These are phyloP conservation scores for Tetrahymena thermophila DNA, from an alignment of 73 alveolate species.

Conservation along the genomic window DNA sequence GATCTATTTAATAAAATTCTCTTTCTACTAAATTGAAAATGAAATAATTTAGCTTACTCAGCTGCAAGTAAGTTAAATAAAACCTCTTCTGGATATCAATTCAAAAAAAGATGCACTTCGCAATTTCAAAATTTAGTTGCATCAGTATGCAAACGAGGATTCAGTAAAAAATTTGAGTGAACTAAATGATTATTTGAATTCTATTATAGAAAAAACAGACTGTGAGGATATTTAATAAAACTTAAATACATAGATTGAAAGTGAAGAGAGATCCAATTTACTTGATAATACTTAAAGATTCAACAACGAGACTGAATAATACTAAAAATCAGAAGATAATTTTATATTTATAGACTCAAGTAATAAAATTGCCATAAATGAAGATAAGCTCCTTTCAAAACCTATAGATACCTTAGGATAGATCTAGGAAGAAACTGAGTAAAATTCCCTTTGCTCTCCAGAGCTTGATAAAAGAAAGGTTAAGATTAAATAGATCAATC, in stretches of 20 bases:
- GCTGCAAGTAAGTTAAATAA: neutral
- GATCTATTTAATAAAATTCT: neutral
- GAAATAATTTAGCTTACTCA: neutral
- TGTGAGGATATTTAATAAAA: neutral
- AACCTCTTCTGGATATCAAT: neutral
- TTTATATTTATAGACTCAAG: neutral
- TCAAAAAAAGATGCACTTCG: neutral
- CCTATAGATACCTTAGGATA: neutral
- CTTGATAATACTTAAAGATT: neutral
- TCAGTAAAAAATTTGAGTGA: neutral
- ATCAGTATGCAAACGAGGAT: neutral
- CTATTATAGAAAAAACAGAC: neutral
- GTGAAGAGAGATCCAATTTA: neutral
- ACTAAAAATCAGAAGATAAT: neutral
- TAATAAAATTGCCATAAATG: neutral
- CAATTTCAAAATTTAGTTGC: neutral
- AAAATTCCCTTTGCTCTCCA: neutral
- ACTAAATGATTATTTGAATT: neutral
- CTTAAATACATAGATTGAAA: neutral
- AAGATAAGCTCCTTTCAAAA: neutral
- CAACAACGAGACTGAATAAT: neutral
- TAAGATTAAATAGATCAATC: neutral
- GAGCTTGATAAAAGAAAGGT: neutral
- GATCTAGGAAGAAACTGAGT: neutral
- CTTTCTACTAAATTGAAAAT: neutral